Base-by-base conservation (phyloP, 2,329 filamentous ascomycete species). In the Tolypocladium amazonense region DNA sequence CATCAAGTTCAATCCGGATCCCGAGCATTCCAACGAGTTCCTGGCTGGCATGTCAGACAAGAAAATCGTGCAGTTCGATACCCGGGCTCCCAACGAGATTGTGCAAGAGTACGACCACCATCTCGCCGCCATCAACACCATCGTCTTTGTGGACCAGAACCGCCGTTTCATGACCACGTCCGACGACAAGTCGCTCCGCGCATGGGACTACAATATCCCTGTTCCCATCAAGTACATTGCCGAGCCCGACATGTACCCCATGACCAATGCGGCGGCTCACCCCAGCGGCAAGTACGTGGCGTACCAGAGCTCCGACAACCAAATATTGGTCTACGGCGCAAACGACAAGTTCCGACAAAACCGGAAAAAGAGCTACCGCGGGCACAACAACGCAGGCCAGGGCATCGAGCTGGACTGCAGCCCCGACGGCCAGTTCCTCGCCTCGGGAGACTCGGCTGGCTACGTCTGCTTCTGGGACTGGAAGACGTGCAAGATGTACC, bases 401-500 rank as follows among this genome's bases (percentile, higher is more conserved):
- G 92, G 89, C 2, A 91, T 97, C 63, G 94, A 96, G 68, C 81
- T 99, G 57, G 87, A 88, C 58, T 88, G 95, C 70, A 91, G 87
- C 68, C 90, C 92, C 0, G 94, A 97, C 71, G 94, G 94, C 0
- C 91, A 96, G 70, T 96, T 97, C 72, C 79, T 99, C 59, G 88
- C 86, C 25, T 89, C 85, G 23, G 94, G 94, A 62, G 94, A 99
- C 73, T 90, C 86, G 57, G 91, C 85, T 20, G 94, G 95, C 41
- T 97, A 85, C 69, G 86, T 96, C 56, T 96, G 90, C 75, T 97
- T 97, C 77, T 99, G 92, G 91, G 94, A 97, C 75, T 99, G 92
- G 90, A 99, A 99, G 83, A 97, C 92, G 45, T 96, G 93, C 74
- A 97, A 97, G 77, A 93, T 99, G 92, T 96, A 91, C 76, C 91